A percentile compares a stretch with the other conserved stretches of the same genome.
Conservation (phyloP, 2,329 filamentous ascomycete species). For the Capronia epimyces region DNA sequence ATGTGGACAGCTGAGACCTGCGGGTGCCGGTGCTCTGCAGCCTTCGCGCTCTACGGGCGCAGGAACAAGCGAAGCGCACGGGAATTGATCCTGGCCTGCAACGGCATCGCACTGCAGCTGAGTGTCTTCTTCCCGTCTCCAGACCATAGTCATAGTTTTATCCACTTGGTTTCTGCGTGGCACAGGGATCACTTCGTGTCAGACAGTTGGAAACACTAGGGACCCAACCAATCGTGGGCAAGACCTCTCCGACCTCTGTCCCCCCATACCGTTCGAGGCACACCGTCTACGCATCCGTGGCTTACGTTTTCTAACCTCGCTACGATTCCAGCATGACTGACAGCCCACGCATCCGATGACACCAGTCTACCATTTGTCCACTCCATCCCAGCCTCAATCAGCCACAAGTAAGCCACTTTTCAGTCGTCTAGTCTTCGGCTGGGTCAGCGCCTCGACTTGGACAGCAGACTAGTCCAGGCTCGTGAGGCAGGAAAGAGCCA, state of each 20-base stretch:
- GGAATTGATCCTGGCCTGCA: neutral
- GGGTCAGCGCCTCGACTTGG: neutral
- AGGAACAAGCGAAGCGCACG: conserved; percentile 11
- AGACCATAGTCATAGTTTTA: conserved; percentile 17
- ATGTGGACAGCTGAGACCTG: conserved; percentile 18
- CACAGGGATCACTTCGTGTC: neutral
- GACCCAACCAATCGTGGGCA: neutral
- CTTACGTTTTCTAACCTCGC: conserved; percentile 13
- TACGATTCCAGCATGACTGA: neutral
- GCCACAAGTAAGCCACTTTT: conserved; percentile 7
- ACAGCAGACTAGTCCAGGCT: neutral
- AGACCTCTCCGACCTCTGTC: neutral
- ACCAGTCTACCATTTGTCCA: conserved; percentile 13
- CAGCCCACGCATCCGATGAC: conserved; percentile 12
- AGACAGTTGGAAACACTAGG: neutral
- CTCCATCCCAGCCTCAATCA: conserved; percentile 12
- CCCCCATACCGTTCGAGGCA: neutral
- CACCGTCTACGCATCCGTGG: conserved; percentile 3
- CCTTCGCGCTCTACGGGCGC: conserved; percentile 3
- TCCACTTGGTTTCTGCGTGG: conserved; percentile 18
- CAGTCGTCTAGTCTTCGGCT: neutral
- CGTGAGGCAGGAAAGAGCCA: conserved; percentile 7
- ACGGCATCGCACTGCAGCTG: conserved; percentile 6
- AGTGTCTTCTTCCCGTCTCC: conserved; percentile 3
- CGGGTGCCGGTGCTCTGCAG: neutral